Conservation (phyloP, 169 alveolate genomes). For the Sarcocystis neurona region DNA sequence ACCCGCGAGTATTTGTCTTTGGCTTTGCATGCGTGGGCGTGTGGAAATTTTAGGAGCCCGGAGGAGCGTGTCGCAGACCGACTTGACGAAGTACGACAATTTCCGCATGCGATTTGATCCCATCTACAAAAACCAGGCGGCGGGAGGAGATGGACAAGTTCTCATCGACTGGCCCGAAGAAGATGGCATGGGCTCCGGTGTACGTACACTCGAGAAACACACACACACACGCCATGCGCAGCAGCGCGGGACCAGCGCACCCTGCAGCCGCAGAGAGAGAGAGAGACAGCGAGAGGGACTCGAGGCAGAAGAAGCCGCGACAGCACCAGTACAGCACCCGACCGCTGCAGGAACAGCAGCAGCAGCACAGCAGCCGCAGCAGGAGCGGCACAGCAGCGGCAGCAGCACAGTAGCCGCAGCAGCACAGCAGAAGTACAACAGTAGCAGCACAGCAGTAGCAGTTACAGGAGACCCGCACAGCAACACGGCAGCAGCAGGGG, state of each 20-base stretch:
- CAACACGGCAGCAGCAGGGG: no score
- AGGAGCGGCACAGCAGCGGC: no score
- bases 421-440: not conserved
- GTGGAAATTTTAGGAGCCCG: conserved; percentile 85
- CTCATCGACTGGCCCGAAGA: conserved; percentile 68
- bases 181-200: conserved; percentile 40
- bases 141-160: conserved; percentile 75
- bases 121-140: conserved; percentile 90
- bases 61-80: conserved; percentile 94
- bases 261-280: not conserved
- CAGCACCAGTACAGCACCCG: not conserved
- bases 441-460: not conserved
- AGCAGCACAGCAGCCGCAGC: not conserved
- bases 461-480: not conserved
- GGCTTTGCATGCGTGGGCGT: not conserved
- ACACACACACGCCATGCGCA: not conserved
- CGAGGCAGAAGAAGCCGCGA: not conserved
- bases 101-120: conserved; percentile 99
- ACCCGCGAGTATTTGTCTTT: not conserved
- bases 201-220: not conserved
- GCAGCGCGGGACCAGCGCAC: not conserved
- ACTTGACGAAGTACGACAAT: conserved; percentile 92
- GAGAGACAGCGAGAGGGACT: not conserved
- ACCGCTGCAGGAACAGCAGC: not conserved
- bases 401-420: not conserved